Evolutionary conservation across 768 basidiomycete species (phyloP).

Genomic region (Mrakia frigida): DNA sequence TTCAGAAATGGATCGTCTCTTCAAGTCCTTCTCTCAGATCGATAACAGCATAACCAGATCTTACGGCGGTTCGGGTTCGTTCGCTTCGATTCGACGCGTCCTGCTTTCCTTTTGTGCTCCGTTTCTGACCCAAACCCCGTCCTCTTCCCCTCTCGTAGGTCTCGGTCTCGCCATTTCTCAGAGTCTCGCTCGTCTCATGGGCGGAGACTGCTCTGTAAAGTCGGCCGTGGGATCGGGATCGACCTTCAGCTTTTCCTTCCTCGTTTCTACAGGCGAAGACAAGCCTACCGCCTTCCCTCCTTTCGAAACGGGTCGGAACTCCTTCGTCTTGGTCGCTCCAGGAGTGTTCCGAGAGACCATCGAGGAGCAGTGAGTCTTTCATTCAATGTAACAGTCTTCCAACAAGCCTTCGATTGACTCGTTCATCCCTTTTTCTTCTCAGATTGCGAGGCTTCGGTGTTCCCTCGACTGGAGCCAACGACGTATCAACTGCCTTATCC

Average conservation of each 20-base stretch:
- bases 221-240: neutral
- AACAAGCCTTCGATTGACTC: too few relatives aligned
- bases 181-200: conserved; percentile 15
- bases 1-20: conserved; percentile 14
- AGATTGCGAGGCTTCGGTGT: too few relatives aligned
- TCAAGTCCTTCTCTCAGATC: conserved; percentile 19
- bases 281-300: neutral
- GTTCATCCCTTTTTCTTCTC: too few relatives aligned
- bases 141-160: neutral
- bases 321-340: neutral
- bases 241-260: conserved; percentile 19
- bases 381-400: too few relatives aligned
- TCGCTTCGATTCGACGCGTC: too few relatives aligned
- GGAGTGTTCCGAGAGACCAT: too few relatives aligned
- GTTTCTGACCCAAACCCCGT: neutral
- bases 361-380: neutral
- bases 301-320: too few relatives aligned
- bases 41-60: neutral
- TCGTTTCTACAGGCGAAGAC: neutral
- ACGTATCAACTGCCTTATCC: too few relatives aligned
- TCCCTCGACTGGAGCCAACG: too few relatives aligned
- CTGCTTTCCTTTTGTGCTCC: too few relatives aligned
- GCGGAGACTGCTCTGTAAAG: neutral
- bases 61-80: neutral
- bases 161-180: conserved; percentile 22